Conservation (phyloP, 768 basidiomycete genomes). For the Boletus rex-veris region DNA sequence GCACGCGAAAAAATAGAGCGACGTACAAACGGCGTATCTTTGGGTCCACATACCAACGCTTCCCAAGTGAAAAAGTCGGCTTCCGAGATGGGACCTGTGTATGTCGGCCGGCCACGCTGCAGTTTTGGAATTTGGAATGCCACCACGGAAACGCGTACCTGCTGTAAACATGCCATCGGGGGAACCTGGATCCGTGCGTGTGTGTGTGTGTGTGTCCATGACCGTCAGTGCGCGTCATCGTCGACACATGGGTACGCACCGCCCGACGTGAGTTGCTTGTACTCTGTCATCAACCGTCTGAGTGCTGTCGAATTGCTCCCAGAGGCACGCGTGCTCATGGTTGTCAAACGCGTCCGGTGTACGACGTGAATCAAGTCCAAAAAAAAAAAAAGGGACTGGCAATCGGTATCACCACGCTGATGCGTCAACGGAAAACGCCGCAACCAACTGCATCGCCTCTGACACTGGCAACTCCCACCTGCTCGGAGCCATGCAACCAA, state of each 20-base stretch:
- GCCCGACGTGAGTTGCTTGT: conserved; percentile 79
- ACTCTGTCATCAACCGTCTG: conserved; percentile 88
- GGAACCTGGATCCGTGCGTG: too few relatives aligned
- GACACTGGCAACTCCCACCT: too few relatives aligned
- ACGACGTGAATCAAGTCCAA: too few relatives aligned
- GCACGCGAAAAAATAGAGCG: neutral
- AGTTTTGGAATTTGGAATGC: too few relatives aligned
- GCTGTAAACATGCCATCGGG: conserved; percentile 98
- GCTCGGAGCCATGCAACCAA: too few relatives aligned
- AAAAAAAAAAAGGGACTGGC: too few relatives aligned
- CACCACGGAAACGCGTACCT: conserved; percentile 36
- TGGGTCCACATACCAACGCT: conserved; percentile 88
- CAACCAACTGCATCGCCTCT: neutral
- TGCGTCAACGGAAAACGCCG: neutral
- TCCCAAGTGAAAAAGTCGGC: conserved; percentile 97
- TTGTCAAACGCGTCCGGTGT: too few relatives aligned
- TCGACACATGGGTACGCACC: conserved; percentile 38
- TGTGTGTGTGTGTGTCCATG: too few relatives aligned
- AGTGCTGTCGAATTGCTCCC: conserved; percentile 64
- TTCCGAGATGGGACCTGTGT: conserved; percentile 79
- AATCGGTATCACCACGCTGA: too few relatives aligned
- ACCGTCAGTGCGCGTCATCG: too few relatives aligned
- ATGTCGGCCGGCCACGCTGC: too few relatives aligned
- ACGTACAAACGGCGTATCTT: conserved; percentile 90
- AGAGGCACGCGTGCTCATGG: conserved; percentile 53